These are phyloP conservation scores for Cephaloascus albidus DNA, from an alignment of 805 yeast species.

Conservation along the genomic window DNA sequence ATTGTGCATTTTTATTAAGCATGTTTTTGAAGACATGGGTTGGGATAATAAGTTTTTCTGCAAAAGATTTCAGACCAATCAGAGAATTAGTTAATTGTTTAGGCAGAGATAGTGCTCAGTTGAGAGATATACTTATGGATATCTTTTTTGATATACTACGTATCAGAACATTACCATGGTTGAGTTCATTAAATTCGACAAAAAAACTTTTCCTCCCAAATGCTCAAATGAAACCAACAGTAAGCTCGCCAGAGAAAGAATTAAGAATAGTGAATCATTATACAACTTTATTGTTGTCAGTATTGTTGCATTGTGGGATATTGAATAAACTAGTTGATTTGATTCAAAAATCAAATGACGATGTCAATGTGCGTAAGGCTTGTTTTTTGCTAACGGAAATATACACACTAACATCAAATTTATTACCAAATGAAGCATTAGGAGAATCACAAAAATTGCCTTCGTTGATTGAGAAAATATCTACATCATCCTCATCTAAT, in stretches of 20 bases:
- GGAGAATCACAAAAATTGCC: slow-evolving; percentile 6
- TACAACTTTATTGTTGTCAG: slow-evolving; percentile 47
- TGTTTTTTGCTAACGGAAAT: slow-evolving; percentile 58
- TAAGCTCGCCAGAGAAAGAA: slow-evolving; percentile 27
- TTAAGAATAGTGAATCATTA: slow-evolving; percentile 48
- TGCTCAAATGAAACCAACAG: slow-evolving; percentile 4
- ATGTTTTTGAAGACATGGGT: slow-evolving; percentile 61
- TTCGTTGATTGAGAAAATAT: slow-evolving; percentile 12
- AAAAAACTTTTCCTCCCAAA: slow-evolving; percentile 2
- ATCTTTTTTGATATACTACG: slow-evolving; percentile 60
- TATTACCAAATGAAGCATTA: slow-evolving; percentile 42
- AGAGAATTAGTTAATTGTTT: slow-evolving; percentile 54
- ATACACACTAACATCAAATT: slow-evolving; percentile 37
- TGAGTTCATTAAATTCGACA: slow-evolving; percentile 5
- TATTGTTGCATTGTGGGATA: slow-evolving; percentile 49
- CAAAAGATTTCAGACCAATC: slow-evolving; percentile 45
- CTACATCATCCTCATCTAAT: slow-evolving; percentile 6
- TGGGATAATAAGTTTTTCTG: slow-evolving; percentile 62
- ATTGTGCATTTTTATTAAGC: slow-evolving; percentile 49
- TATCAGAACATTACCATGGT: slow-evolving; percentile 51
- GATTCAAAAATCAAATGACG: slow-evolving; percentile 32
- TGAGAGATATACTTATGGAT: slow-evolving; percentile 61
- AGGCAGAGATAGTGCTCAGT: slow-evolving; percentile 40
- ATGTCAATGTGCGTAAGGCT: slow-evolving; percentile 45
- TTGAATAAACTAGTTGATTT: slow-evolving; percentile 35